A percentile compares a stretch with the other conserved stretches of the same genome.
phyloP scores from a whole-genome alignment of 2,329 filamentous ascomycete species.

The Fusarium mangiferae region DNA sequence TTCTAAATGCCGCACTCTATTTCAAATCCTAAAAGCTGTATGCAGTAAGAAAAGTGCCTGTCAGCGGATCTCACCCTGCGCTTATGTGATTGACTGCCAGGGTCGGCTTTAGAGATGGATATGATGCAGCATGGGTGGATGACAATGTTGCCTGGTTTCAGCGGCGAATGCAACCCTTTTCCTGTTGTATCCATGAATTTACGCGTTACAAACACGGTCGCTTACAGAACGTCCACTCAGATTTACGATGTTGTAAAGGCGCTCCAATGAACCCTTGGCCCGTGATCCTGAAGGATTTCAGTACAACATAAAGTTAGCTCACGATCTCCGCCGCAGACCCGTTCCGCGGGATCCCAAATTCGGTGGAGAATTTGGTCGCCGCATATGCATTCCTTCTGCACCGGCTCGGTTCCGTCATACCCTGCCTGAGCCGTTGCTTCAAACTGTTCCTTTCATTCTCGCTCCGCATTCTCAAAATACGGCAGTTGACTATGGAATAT shows the following conservation, averaged over 20 bases:
- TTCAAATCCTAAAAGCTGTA: not conserved
- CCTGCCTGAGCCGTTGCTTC: not conserved
- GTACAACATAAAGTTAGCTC: not conserved
- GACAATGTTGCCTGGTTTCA: too few relatives aligned
- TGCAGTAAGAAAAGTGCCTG: not conserved
- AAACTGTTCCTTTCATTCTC: not conserved
- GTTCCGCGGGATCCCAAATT: not conserved
- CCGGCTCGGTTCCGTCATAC: not conserved
- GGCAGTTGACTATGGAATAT: not conserved
- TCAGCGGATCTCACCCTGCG: not conserved
- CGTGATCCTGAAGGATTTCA: not conserved
- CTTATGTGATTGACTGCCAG: not conserved
- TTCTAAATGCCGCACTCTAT: not conserved
- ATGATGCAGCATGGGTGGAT: not conserved
- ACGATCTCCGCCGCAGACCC: not conserved
- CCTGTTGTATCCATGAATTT: not conserved
- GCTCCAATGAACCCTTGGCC: not conserved
- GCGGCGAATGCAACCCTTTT: not conserved
- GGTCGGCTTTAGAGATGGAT: not conserved
- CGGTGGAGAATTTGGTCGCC: not conserved
- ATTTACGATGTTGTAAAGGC: not conserved
- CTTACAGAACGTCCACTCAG: not conserved
- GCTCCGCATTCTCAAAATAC: not conserved
- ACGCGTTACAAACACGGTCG: not conserved
- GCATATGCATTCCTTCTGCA: not conserved